A percentile compares a stretch with the other conserved stretches of the same genome.
Conservation (phyloP, 164 flowering plant species). For the Piper betle region DNA sequence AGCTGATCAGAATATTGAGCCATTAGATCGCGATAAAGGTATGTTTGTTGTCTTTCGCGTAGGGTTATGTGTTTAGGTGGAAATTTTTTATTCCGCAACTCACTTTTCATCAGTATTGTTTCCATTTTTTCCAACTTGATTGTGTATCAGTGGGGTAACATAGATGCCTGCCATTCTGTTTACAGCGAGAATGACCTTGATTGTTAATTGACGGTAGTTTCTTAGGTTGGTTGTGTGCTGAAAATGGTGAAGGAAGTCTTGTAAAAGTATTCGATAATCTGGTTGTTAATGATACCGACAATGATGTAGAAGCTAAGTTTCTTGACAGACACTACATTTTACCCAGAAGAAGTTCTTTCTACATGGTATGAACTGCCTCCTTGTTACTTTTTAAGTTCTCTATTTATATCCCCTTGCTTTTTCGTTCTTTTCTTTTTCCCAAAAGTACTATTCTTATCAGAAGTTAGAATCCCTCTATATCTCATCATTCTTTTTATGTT, state of each 20-base stretch:
- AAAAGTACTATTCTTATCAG: too few species aligned
- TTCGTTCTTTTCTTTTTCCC: too few species aligned
- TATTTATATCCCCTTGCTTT: too few species aligned
- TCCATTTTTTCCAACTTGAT: not conserved
- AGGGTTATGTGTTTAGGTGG: not conserved
- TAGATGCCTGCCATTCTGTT: not conserved
- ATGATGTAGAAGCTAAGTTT: conserved; percentile 67
- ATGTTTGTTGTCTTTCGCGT: not conserved
- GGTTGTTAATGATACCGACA: conserved; percentile 36
- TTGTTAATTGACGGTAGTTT: conserved; percentile 3
- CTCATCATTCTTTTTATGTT: too few species aligned
- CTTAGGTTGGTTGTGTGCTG: conserved; percentile 14
- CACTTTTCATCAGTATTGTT: too few species aligned
- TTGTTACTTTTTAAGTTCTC: not conserved
- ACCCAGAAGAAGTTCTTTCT: conserved; percentile 66
- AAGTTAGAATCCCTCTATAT: too few species aligned
- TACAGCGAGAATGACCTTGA: not conserved
- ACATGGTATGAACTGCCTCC: conserved; percentile 44
- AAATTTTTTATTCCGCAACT: not conserved
- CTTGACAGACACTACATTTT: conserved; percentile 36
- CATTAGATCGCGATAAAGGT: conserved; percentile 27
- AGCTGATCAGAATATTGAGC: conserved; percentile 5
- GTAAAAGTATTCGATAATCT: conserved; percentile 52
- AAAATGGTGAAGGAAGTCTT: conserved; percentile 16
- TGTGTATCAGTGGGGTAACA: not conserved